phyloP scores from a whole-genome alignment of 1,139 yeast species.

The Saccharomyces uvarum region DNA sequence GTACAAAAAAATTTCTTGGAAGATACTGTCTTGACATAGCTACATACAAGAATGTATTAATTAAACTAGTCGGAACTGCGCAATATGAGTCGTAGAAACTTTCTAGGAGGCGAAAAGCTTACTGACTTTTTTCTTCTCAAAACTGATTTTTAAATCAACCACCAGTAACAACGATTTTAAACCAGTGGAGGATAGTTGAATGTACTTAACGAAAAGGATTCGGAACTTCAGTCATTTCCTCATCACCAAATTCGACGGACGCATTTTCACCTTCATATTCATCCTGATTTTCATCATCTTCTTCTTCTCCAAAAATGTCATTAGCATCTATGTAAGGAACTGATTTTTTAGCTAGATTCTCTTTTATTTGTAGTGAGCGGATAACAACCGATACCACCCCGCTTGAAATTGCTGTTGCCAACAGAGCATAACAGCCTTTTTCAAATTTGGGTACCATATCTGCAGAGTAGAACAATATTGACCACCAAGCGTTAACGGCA shows the following conservation, averaged over 20 bases:
- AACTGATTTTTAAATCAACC: neutral
- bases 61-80: no score
- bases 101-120: no score
- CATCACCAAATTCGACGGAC: neutral
- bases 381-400: conserved; percentile 32
- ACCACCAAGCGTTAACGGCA: conserved; percentile 61
- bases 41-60: no score
- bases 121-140: no score
- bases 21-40: no score
- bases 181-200: neutral
- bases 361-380: conserved; percentile 36
- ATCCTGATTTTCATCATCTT: conserved; percentile 13
- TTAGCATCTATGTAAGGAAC: conserved; percentile 24
- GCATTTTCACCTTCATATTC: conserved; percentile 9
- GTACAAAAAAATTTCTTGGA: no score
- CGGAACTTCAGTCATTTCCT: neutral
- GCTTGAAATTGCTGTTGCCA: conserved; percentile 41
- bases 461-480: conserved; percentile 45
- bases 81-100: no score
- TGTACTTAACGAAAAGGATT: neutral
- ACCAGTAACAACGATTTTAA: neutral
- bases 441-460: conserved; percentile 43
- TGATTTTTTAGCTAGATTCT: conserved; percentile 22
- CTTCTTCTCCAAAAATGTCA: conserved; percentile 17
- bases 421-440: conserved; percentile 50